Evolutionary conservation across 768 basidiomycete species (phyloP).

Genomic region (Lyophyllum atratum): DNA sequence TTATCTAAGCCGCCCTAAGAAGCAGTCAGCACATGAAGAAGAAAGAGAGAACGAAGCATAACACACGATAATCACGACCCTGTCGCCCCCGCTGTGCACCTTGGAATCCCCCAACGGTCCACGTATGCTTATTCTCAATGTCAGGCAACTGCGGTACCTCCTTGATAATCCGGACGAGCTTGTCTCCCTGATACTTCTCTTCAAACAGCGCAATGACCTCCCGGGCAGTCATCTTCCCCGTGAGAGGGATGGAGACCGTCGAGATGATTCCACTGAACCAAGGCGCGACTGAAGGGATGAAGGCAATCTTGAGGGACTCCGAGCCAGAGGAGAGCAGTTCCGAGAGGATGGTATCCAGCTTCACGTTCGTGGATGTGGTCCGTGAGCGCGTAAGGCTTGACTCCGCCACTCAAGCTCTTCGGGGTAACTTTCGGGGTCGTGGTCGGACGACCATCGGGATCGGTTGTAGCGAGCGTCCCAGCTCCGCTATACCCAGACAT

Average conservation of each 20-base stretch:
- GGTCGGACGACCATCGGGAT: slow-evolving; percentile 66
- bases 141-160: slow-evolving; percentile 75
- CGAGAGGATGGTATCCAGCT: slow-evolving; percentile 82
- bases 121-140: slow-evolving; percentile 83
- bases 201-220: slow-evolving; percentile 77
- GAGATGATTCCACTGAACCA: slow-evolving; percentile 98
- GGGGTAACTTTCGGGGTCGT: slow-evolving; percentile 83
- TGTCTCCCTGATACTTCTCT: slow-evolving; percentile 75
- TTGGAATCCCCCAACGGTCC: slow-evolving; percentile 93
- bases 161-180: slow-evolving; percentile 65
- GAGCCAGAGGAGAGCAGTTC: slow-evolving; percentile 43
- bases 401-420: slow-evolving; percentile 70
- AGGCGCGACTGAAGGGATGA: slow-evolving; percentile 84
- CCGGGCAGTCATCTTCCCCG: slow-evolving; percentile 61
- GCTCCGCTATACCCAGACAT: slow-evolving; percentile 95
- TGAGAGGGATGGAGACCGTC: slow-evolving; percentile 81
- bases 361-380: slow-evolving; percentile 99
- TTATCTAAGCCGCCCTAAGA: slow-evolving; percentile 91
- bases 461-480: slow-evolving; percentile 77
- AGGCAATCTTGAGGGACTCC: slow-evolving; percentile 62
- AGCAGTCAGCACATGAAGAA: neutral
- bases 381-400: slow-evolving; percentile 88
- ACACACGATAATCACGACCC: slow-evolving; percentile 92
- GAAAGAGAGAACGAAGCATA: neutral
- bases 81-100: slow-evolving; percentile 83